phyloP scores from a whole-genome alignment of 768 basidiomycete species.

The Lactarius indigo region DNA sequence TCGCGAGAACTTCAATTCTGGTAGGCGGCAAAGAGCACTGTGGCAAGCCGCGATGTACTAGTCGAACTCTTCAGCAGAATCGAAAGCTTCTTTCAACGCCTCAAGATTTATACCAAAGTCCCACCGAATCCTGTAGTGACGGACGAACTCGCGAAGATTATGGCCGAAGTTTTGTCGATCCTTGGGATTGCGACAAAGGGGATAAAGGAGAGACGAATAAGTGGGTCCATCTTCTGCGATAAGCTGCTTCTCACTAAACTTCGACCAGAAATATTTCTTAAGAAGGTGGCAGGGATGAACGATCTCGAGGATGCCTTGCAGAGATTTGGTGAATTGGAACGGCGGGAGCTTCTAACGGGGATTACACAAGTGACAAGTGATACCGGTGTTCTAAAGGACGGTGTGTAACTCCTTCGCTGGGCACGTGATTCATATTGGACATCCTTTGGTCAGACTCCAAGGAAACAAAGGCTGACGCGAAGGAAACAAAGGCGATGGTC shows the following conservation, averaged over 20 bases:
- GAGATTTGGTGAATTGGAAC: not conserved
- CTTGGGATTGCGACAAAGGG: not conserved
- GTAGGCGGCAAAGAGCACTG: not conserved
- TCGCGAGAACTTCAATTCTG: not conserved
- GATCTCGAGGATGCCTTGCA: not conserved
- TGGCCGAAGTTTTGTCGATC: not conserved
- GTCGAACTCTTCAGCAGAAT: not conserved
- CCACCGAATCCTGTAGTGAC: not conserved
- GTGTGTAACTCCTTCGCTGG: not conserved
- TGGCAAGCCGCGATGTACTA: not conserved
- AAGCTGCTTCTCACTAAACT: not conserved
- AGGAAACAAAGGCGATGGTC: not conserved
- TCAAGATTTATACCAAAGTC: not conserved
- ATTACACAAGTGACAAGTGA: not conserved
- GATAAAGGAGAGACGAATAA: fast-evolving
- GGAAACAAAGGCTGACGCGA: not conserved
- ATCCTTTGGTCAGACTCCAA: not conserved
- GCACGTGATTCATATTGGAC: not conserved
- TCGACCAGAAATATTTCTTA: not conserved
- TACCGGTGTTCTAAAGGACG: not conserved
- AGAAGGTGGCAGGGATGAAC: not conserved
- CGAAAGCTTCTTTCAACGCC: not conserved
- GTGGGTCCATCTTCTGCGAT: not conserved
- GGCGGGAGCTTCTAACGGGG: not conserved
- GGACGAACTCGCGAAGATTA: not conserved